Conservation (phyloP, 768 basidiomycete species). For the Leccinum fibrillosum region DNA sequence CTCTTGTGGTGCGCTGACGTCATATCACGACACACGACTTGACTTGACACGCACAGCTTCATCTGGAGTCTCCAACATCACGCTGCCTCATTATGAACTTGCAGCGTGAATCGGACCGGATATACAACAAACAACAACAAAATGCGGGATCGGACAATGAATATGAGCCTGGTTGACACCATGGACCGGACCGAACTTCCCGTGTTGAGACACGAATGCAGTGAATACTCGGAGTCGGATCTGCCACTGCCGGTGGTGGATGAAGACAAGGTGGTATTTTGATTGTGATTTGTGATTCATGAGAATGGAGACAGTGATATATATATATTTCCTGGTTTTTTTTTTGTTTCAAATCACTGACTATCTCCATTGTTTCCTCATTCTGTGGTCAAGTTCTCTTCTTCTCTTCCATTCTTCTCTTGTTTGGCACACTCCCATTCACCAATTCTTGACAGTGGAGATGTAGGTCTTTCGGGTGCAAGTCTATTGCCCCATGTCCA, state of each 20-base stretch:
- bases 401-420: background rate
- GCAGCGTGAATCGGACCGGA: slow-evolving; percentile 16
- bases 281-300: background rate
- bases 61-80: slow-evolving; percentile 28
- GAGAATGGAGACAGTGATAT: background rate
- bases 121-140: background rate
- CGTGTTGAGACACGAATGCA: background rate
- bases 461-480: too few species aligned
- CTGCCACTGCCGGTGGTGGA: background rate
- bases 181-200: slow-evolving; percentile 6
- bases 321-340: background rate
- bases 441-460: background rate
- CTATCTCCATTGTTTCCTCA: background rate
- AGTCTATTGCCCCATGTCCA: too few species aligned
- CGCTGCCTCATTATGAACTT: slow-evolving; percentile 1
- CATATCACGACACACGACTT: background rate
- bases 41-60: slow-evolving; percentile 21
- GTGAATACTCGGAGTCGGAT: background rate
- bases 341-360: background rate
- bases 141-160: background rate
- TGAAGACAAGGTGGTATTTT: background rate
- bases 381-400: too few species aligned
- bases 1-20: background rate
- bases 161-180: background rate
- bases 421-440: background rate